phyloP scores from a whole-genome alignment of 495 filamentous ascomycete species.

The Aspergillus leporis region DNA sequence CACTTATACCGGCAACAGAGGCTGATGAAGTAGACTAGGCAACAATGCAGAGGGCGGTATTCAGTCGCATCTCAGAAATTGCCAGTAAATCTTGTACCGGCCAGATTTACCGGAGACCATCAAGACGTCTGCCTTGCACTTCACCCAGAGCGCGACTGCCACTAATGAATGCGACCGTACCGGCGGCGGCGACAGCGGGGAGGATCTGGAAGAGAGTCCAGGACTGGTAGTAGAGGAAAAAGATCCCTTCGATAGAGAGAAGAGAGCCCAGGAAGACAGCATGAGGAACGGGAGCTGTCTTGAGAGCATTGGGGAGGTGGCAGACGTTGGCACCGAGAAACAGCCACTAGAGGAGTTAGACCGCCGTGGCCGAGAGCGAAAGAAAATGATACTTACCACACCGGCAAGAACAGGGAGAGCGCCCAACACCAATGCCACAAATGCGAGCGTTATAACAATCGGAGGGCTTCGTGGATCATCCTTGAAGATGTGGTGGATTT shows the following conservation, averaged over 20 bases:
- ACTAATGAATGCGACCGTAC: slow-evolving; percentile 75
- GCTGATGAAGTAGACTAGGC: not conserved
- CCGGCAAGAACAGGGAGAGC: slow-evolving; percentile 71
- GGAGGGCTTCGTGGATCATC: slow-evolving; percentile 76
- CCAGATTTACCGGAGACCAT: slow-evolving; percentile 66
- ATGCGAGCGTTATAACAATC: slow-evolving; percentile 77
- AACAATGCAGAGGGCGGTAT: not conserved
- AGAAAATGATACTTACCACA: slow-evolving; percentile 53
- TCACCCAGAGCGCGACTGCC: slow-evolving; percentile 90
- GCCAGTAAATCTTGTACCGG: slow-evolving; percentile 12
- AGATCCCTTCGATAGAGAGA: slow-evolving; percentile 82
- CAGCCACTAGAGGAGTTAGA: slow-evolving; percentile 58
- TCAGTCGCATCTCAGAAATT: not conserved
- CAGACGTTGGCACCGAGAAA: slow-evolving; percentile 81
- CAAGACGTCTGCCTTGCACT: slow-evolving; percentile 82
- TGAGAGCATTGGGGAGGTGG: slow-evolving; percentile 72
- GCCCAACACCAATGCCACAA: slow-evolving; percentile 68
- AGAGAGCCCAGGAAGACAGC: slow-evolving; percentile 80
- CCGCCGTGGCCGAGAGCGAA: slow-evolving; percentile 3
- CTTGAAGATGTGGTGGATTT: slow-evolving; percentile 93
- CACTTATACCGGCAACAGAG: not conserved
- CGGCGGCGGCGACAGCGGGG: slow-evolving; percentile 67
- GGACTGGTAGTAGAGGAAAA: slow-evolving; percentile 89
- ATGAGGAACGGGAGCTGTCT: slow-evolving; percentile 74
- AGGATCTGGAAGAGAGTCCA: slow-evolving; percentile 94